Conservation (phyloP, 768 basidiomycete genomes). For the Rhodotorula toruloides region DNA sequence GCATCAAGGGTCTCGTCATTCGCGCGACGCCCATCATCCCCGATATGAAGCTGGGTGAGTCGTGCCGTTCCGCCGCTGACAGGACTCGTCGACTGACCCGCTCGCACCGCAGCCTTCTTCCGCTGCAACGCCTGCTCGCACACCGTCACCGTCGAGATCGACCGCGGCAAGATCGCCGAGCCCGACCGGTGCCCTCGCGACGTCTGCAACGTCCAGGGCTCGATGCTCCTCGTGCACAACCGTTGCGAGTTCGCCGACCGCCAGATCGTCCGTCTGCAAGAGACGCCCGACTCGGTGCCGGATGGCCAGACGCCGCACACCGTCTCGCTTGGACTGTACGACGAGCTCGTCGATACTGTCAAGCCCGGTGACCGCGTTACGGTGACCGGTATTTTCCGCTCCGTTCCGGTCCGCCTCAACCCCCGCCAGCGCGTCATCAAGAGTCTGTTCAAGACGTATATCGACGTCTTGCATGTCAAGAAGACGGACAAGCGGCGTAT, state of each 20-base stretch:
- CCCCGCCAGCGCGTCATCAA: constrained; percentile 85
- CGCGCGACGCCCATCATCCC: constrained; percentile 96
- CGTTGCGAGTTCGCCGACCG: constrained; percentile 93
- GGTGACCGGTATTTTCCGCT: constrained; percentile 89
- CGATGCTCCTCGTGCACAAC: constrained; percentile 94
- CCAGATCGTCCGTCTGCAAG: constrained; percentile 90
- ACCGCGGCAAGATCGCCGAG: constrained; percentile 95
- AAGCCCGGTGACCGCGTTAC: constrained; percentile 92
- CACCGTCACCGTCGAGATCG: constrained; percentile 94
- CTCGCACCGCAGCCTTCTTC: constrained; percentile 71
- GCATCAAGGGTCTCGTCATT: constrained; percentile 93
- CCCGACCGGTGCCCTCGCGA: constrained; percentile 88
- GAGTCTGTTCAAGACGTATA: constrained; percentile 92
- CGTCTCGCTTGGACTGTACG: constrained; percentile 93
- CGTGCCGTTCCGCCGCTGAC: not conserved
- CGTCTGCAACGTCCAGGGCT: constrained; percentile 77
- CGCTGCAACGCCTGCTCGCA: constrained; percentile 91
- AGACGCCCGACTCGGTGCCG: constrained; percentile 95
- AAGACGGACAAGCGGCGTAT: constrained; percentile 62
- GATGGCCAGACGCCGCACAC: constrained; percentile 98
- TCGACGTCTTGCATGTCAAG: constrained; percentile 89
- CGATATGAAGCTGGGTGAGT: constrained; percentile 77
- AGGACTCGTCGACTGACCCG: not conserved
- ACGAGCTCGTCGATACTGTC: constrained; percentile 91
- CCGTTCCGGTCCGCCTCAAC: constrained; percentile 90